Evolutionary conservation across 345 rosid species (phyloP).

Genomic region (Eucalyptus curtisii): DNA sequence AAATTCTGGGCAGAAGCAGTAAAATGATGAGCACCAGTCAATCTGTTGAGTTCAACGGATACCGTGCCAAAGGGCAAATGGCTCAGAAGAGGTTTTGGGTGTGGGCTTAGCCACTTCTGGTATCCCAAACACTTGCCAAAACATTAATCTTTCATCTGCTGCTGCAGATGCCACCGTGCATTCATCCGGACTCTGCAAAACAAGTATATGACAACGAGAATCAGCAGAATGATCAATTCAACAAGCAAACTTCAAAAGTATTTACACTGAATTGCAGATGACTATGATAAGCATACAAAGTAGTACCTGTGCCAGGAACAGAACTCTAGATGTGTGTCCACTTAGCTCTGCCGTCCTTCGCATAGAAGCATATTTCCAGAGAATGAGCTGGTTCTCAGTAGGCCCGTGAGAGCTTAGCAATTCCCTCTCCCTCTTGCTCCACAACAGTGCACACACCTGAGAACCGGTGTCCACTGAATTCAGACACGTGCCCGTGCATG

Average conservation of each 20-base stretch:
- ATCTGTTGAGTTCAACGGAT: background rate
- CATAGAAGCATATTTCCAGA: slow-evolving; percentile 42
- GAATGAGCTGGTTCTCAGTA: slow-evolving; percentile 21
- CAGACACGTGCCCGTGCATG: slow-evolving; percentile 24
- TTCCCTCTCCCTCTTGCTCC: slow-evolving; percentile 28
- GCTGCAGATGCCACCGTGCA: slow-evolving; percentile 31
- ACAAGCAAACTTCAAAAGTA: background rate
- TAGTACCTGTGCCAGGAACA: slow-evolving; percentile 27
- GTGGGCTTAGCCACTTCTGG: slow-evolving; percentile 19
- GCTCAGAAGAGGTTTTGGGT: slow-evolving; percentile 6
- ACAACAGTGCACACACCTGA: slow-evolving; percentile 27
- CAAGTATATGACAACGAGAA: background rate
- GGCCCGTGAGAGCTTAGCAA: slow-evolving; percentile 35
- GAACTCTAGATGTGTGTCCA: slow-evolving; percentile 32
- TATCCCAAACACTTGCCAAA: slow-evolving; percentile 34
- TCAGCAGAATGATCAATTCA: background rate
- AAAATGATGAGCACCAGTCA: background rate
- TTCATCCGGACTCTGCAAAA: slow-evolving; percentile 30
- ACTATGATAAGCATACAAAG: background rate
- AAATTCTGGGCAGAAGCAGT: background rate
- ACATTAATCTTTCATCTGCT: slow-evolving; percentile 22
- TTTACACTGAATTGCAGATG: background rate
- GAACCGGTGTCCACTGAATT: slow-evolving; percentile 30
- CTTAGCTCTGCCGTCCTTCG: slow-evolving; percentile 27
- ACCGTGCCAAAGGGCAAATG: slow-evolving; percentile 8